These are phyloP conservation scores for Alternaria sp. DNA, from an alignment of 2,329 filamentous ascomycete species.

Conservation along the genomic window DNA sequence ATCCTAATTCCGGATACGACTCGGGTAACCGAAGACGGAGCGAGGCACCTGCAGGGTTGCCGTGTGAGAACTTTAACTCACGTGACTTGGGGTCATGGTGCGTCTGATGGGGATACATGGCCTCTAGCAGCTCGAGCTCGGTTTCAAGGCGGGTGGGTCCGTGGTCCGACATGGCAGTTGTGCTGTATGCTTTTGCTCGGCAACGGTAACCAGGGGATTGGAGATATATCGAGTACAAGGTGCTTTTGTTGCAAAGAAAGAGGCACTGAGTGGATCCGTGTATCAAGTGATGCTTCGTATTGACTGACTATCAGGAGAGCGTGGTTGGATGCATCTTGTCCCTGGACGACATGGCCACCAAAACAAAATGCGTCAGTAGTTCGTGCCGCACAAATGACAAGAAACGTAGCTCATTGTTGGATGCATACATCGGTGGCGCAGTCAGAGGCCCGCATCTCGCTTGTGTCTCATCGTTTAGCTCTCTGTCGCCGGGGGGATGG, in stretches of 20 bases:
- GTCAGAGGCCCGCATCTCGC: slow-evolving; percentile 16
- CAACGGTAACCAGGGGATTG: background rate
- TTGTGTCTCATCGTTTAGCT: slow-evolving; percentile 20
- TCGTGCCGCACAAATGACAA: slow-evolving; percentile 13
- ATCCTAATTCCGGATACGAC: slow-evolving; percentile 47
- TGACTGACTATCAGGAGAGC: background rate
- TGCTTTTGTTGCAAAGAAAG: slow-evolving; percentile 6
- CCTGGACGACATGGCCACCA: slow-evolving; percentile 7
- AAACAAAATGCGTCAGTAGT: slow-evolving; percentile 10
- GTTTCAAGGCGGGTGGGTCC: slow-evolving; percentile 38
- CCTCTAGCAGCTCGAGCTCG: slow-evolving; percentile 55
- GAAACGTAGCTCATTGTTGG: slow-evolving; percentile 5
- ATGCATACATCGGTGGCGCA: slow-evolving; percentile 18
- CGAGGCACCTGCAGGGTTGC: slow-evolving; percentile 22
- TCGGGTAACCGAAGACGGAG: slow-evolving; percentile 53
- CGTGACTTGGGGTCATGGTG: slow-evolving; percentile 44
- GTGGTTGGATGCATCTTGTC: slow-evolving; percentile 3
- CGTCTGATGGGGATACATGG: slow-evolving; percentile 57
- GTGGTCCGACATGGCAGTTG: slow-evolving; percentile 19
- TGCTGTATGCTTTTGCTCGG: slow-evolving; percentile 1
- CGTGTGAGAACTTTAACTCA: slow-evolving; percentile 51
- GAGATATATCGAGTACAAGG: background rate
- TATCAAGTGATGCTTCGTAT: slow-evolving; percentile 4
- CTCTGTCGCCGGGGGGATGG: slow-evolving; percentile 15
- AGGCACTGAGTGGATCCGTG: slow-evolving; percentile 11